phyloP scores from a whole-genome alignment of 257 asterid genomes.

The Vinca minor region DNA sequence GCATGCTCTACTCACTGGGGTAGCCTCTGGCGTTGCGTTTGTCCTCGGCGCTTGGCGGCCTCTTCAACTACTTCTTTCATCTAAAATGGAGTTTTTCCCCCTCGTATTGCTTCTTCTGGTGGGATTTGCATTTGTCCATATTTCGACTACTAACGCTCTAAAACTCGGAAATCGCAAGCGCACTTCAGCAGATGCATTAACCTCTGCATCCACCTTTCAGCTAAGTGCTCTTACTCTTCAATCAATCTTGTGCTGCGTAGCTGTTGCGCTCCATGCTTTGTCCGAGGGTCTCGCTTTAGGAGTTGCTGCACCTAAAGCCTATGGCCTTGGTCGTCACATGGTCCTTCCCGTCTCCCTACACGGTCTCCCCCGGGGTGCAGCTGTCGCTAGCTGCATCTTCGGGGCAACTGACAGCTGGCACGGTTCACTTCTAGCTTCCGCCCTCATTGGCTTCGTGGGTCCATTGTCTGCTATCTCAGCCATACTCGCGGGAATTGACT shows the following conservation, averaged over 20 bases:
- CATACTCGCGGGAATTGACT: slow-evolving; percentile 80
- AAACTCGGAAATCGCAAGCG: slow-evolving; percentile 55
- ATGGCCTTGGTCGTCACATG: slow-evolving; percentile 91
- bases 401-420: slow-evolving; percentile 97
- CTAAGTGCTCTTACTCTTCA: slow-evolving; percentile 78
- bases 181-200: slow-evolving; percentile 48
- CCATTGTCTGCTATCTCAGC: slow-evolving; percentile 87
- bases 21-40: slow-evolving; percentile 87
- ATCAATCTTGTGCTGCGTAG: slow-evolving; percentile 57
- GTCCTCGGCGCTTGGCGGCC: slow-evolving; percentile 91
- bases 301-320: slow-evolving; percentile 97
- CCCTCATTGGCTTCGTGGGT: slow-evolving; percentile 67
- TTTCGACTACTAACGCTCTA: slow-evolving; percentile 35
- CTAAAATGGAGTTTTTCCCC: slow-evolving; percentile 59
- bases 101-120: slow-evolving; percentile 44
- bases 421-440: slow-evolving; percentile 66
- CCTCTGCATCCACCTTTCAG: slow-evolving; percentile 36
- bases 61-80: slow-evolving; percentile 60
- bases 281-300: slow-evolving; percentile 96
- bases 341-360: slow-evolving; percentile 93
- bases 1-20: slow-evolving; percentile 87
- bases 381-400: slow-evolving; percentile 87
- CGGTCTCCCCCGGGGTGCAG: slow-evolving; percentile 94
- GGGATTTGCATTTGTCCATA: slow-evolving; percentile 48
- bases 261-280: slow-evolving; percentile 76